Conservation (phyloP, 2,329 filamentous ascomycete genomes). For the Sporothrix mexicana region DNA sequence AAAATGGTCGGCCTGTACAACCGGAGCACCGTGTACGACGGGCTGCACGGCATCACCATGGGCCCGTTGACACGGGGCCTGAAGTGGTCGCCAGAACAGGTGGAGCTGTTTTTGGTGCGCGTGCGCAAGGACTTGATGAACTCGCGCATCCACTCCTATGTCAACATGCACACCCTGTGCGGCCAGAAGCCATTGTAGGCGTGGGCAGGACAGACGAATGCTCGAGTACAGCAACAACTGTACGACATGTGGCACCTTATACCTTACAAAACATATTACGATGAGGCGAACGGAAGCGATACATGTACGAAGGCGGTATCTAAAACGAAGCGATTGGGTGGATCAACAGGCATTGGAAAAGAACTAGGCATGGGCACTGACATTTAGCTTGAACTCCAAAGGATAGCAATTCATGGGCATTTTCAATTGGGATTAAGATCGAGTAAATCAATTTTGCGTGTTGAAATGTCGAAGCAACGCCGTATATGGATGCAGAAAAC, state of each 20-base stretch:
- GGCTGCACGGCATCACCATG: conserved; percentile 41
- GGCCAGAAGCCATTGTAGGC: conserved; percentile 34
- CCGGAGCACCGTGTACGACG: conserved; percentile 40
- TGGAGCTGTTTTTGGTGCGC: conserved; percentile 39
- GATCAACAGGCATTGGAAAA: background rate
- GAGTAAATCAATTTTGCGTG: background rate
- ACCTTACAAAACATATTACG: background rate
- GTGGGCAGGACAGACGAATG: no score
- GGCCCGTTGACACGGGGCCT: conserved; percentile 40
- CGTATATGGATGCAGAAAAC: background rate
- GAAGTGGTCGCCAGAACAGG: conserved; percentile 40
- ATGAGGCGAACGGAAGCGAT: background rate
- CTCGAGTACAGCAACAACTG: no score
- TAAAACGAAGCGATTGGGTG: background rate
- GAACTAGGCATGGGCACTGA: background rate
- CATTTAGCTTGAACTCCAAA: no score
- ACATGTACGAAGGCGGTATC: background rate
- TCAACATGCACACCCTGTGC: conserved; percentile 32
- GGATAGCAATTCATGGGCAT: background rate
- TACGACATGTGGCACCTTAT: background rate
- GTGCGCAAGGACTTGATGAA: conserved; percentile 38
- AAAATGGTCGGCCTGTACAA: conserved; percentile 42
- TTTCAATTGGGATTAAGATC: background rate
- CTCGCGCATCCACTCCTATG: conserved; percentile 36
- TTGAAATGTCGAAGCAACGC: background rate